Evolutionary conservation across 345 rosid species (phyloP).

Genomic region (Turritis glabra): DNA sequence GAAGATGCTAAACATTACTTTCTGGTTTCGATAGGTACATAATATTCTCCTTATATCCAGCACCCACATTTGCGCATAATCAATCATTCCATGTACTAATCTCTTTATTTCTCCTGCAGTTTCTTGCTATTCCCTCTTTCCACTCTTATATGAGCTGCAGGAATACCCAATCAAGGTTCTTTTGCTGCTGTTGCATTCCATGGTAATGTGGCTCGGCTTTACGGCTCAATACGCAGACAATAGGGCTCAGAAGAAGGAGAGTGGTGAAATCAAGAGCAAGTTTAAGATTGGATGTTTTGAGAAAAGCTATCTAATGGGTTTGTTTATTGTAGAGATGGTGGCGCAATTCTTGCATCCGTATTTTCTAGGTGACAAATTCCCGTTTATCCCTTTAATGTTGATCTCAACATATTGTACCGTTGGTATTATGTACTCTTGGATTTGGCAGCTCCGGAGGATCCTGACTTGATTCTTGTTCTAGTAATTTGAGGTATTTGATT

Average conservation of each 20-base stretch:
- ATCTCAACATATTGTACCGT: constrained; percentile 73
- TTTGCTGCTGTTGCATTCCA: constrained; percentile 58
- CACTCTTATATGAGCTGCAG: constrained; percentile 73
- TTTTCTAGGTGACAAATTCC: constrained; percentile 65
- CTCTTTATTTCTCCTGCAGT: constrained; percentile 50
- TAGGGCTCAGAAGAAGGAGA: constrained; percentile 25
- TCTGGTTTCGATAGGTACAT: constrained; percentile 71
- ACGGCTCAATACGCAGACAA: constrained; percentile 38
- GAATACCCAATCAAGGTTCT: constrained; percentile 87
- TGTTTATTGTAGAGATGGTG: constrained; percentile 67
- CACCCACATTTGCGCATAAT: not conserved
- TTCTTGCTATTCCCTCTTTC: constrained; percentile 81
- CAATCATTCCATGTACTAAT: not conserved
- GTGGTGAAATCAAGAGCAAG: constrained; percentile 36
- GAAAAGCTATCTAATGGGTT: constrained; percentile 59
- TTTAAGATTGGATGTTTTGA: constrained; percentile 53
- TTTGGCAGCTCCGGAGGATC: constrained; percentile 73
- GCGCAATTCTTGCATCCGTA: constrained; percentile 70
- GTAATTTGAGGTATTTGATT: not conserved
- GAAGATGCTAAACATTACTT: constrained; percentile 91
- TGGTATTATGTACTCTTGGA: constrained; percentile 74
- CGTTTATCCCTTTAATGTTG: constrained; percentile 77
- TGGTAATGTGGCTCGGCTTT: constrained; percentile 58
- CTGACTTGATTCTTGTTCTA: constrained; percentile 11
- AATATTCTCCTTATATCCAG: not conserved